phyloP scores from a whole-genome alignment of 2,329 filamentous ascomycete species.

The Sarocladium brachiariae region DNA sequence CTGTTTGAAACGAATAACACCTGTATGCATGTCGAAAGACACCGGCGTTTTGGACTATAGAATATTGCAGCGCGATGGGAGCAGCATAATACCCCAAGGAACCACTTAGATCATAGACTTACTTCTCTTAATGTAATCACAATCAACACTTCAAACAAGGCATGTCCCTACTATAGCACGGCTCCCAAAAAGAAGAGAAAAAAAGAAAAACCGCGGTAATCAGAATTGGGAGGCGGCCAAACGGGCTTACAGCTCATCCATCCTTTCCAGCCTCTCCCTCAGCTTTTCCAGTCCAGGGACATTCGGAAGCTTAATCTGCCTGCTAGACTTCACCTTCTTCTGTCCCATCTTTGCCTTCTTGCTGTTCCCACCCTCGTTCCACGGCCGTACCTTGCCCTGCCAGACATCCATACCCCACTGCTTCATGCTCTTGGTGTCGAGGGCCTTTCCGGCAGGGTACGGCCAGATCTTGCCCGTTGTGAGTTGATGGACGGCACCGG shows the following conservation, averaged over 20 bases:
- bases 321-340: not conserved
- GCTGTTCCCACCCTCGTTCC: not conserved
- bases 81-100: not conserved
- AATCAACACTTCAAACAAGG: not conserved
- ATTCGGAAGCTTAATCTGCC: conserved; percentile 5
- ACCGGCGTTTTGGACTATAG: not conserved
- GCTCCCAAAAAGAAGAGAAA: too few species aligned
- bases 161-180: too few species aligned
- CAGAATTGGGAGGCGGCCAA: too few species aligned
- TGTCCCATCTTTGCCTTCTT: not conserved
- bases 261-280: not conserved
- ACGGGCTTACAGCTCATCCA: not conserved
- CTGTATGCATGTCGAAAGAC: conserved; percentile 6
- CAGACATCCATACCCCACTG: conserved; percentile 8
- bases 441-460: not conserved
- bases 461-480: conserved; percentile 7
- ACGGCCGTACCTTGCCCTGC: conserved; percentile 2
- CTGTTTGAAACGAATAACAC: not conserved
- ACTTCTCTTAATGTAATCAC: not conserved
- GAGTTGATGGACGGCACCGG: conserved; percentile 3
- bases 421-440: not conserved
- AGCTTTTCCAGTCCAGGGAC: conserved; percentile 3
- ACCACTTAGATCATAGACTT: not conserved
- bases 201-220: too few species aligned
- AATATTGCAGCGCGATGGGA: not conserved